Conservation (phyloP, 495 filamentous ascomycete species). For the Penicillium longicatenatum region DNA sequence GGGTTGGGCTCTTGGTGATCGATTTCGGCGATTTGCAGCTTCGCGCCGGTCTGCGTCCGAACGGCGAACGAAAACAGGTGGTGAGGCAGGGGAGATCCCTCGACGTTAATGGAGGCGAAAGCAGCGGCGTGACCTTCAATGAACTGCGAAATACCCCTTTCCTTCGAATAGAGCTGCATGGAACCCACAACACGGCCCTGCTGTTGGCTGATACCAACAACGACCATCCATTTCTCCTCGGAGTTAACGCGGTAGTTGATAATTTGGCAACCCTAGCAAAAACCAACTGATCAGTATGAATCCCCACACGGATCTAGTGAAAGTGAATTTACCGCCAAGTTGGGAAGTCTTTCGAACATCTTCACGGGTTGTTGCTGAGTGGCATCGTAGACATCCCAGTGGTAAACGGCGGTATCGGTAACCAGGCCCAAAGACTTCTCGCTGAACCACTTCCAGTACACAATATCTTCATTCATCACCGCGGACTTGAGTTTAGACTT, state of each 20-base stretch:
- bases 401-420: slow-evolving; percentile 86
- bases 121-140: slow-evolving; percentile 98
- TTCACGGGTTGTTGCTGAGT: slow-evolving; percentile 78
- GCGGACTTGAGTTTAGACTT: slow-evolving; percentile 95
- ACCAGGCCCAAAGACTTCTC: slow-evolving; percentile 83
- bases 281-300: slow-evolving; percentile 16
- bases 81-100: slow-evolving; percentile 85
- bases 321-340: slow-evolving; percentile 68
- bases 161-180: slow-evolving; percentile 96
- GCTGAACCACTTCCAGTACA: slow-evolving; percentile 99
- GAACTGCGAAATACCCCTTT: slow-evolving; percentile 93
- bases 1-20: slow-evolving; percentile 89
- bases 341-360: slow-evolving; percentile 88
- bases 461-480: slow-evolving; percentile 93
- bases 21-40: slow-evolving; percentile 97
- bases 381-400: slow-evolving; percentile 93
- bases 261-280: slow-evolving; percentile 82
- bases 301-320: not conserved
- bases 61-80: slow-evolving; percentile 98
- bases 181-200: slow-evolving; percentile 91
- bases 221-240: slow-evolving; percentile 97
- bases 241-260: slow-evolving; percentile 98
- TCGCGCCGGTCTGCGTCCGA: slow-evolving; percentile 80
- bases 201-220: slow-evolving; percentile 92
- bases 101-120: slow-evolving; percentile 86